Evolutionary conservation across 1,284 basidiomycete genomes (phyloP).

Genomic region (Rhodotorula sp.): DNA sequence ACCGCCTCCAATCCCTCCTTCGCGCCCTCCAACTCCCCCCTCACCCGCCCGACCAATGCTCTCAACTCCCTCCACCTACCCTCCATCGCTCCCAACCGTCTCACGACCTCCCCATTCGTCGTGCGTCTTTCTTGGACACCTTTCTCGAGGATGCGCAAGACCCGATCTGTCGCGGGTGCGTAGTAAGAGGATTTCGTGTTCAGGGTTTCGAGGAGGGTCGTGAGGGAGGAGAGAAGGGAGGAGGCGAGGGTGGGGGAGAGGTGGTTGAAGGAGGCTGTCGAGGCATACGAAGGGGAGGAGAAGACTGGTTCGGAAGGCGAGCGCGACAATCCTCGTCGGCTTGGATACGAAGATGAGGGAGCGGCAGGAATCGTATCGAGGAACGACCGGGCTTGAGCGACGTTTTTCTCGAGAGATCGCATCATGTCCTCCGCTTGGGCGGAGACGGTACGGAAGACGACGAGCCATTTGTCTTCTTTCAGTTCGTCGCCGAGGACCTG

Average conservation of each 20-base stretch:
- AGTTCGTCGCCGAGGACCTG: constrained; percentile 71
- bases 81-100: constrained; percentile 79
- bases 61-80: constrained; percentile 71
- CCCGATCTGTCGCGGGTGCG: constrained; percentile 85
- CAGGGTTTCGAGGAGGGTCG: constrained; percentile 19
- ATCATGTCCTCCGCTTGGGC: constrained; percentile 96
- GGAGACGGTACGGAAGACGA: constrained; percentile 86
- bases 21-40: constrained; percentile 57
- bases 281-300: not conserved
- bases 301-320: constrained; percentile 5
- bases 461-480: constrained; percentile 85
- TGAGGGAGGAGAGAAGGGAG: constrained; percentile 11
- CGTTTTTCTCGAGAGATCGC: constrained; percentile 85
- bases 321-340: constrained; percentile 2
- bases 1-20: not conserved
- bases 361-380: constrained; percentile 3
- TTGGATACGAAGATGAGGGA: not conserved
- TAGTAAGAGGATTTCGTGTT: constrained; percentile 61
- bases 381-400: constrained; percentile 72
- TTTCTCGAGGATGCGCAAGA: constrained; percentile 88
- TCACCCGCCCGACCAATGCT: constrained; percentile 57
- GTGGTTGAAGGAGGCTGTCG: not conserved
- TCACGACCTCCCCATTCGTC: constrained; percentile 88
- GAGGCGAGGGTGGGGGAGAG: not conserved
- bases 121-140: constrained; percentile 84